Evolutionary conservation across 2,329 filamentous ascomycete species (phyloP), one percentile per base, ranked within the genome.

Genomic region (Aureobasidium sp.): DNA sequence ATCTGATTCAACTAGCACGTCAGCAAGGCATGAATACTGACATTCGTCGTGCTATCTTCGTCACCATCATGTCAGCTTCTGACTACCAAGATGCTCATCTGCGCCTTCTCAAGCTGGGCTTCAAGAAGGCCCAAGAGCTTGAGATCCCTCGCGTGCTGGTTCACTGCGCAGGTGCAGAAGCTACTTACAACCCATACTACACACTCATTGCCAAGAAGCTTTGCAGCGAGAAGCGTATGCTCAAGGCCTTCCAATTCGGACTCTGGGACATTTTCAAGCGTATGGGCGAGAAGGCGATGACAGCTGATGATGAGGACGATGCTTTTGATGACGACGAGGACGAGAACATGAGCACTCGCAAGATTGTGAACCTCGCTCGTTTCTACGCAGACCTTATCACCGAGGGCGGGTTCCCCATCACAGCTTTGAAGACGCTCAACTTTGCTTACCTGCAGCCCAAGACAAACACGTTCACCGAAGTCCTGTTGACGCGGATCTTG

Each of bases 121-220:
- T 99, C 51, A 97, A 94, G 76, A 90, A 87, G 67, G 84, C 90
- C 20, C 92, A 97, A 70, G 87, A 94, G 67, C 83, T 87, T 27
- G 93, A 97, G 72, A 89, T 97, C 36, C 87, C 93, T 0, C 86
- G 88, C 59, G 92, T 99, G 20, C 79, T 99, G 32, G 82, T 97
- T 9, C 92, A 94, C 68, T 97, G 92, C 71, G 87, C 87, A 1
- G 90, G 90, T 47, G 87, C 88, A 3, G 94, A 97, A 75, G 81
- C 87, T 62, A 81, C 81, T 0, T 96, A 97, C 75, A 99, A 99
- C 69, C 90, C 89, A 0, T 99, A 96, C 76, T 99, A 99, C 72
- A 89, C 90, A 0, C 79, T 96, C 0, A 87, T 99, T 41, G 92
- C 91, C 10, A 84, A 84, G 52, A 87, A 87, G 66, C 81, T 97